Evolutionary conservation across 2,329 filamentous ascomycete species (phyloP).

Genomic region (Botrytis elliptica): DNA sequence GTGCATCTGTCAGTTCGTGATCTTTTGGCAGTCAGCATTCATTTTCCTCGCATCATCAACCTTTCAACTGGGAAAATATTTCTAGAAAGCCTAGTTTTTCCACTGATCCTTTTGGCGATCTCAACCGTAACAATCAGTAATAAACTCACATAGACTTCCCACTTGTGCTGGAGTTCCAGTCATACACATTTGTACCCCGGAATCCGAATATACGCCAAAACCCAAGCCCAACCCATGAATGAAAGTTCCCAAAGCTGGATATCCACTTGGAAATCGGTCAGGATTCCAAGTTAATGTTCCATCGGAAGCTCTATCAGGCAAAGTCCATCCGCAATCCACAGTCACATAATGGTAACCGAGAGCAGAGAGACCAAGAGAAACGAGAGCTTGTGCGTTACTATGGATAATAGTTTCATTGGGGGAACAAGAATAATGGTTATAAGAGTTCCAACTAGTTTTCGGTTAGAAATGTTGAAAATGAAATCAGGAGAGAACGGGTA

Average conservation of each 20-base stretch:
- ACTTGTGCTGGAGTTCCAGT: slow-evolving; percentile 33
- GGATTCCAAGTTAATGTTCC: slow-evolving; percentile 46
- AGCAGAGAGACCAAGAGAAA: slow-evolving; percentile 45
- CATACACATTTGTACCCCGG: slow-evolving; percentile 38
- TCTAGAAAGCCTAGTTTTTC: neutral
- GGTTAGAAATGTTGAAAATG: neutral
- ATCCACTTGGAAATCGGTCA: slow-evolving; percentile 44
- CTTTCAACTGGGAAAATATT: neutral
- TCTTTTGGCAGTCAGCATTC: slow-evolving; percentile 19
- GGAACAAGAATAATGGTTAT: slow-evolving; percentile 50
- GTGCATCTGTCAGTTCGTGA: slow-evolving; percentile 32
- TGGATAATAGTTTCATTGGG: slow-evolving; percentile 48
- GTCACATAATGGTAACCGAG: slow-evolving; percentile 51
- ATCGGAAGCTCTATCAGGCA: slow-evolving; percentile 35
- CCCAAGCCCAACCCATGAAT: slow-evolving; percentile 43
- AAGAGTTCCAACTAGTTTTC: slow-evolving; percentile 46
- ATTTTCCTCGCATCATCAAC: no score
- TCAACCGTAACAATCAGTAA: neutral
- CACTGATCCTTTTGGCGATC: neutral
- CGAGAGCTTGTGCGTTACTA: slow-evolving; percentile 47
- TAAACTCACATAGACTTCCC: slow-evolving; percentile 34
- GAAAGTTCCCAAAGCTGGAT: slow-evolving; percentile 45
- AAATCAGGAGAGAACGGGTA: neutral
- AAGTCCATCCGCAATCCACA: slow-evolving; percentile 52
- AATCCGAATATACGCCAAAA: slow-evolving; percentile 47